Evolutionary conservation across 108 stramenopile genomes (phyloP), one percentile per base, ranked within the genome.

Genomic region (Schizochytrium sp.): DNA sequence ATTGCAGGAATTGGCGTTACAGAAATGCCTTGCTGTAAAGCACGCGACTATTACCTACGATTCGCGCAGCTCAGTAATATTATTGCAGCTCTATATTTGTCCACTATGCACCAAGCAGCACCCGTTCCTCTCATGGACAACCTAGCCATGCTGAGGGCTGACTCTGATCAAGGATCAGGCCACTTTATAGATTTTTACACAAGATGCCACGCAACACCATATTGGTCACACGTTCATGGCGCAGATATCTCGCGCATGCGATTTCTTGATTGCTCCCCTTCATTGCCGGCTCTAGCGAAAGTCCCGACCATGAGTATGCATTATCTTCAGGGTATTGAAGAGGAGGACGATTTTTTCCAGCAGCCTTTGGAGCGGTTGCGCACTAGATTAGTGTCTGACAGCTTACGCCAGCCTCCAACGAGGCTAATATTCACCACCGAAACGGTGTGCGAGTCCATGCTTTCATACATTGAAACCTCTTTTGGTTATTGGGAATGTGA

Each of bases 141-240:
- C 10, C 76, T 49, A 5, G 76, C 76, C 12, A n/a, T 5, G 28
- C 72, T 72, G 72, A 15, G 15, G 72, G 19, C 44, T 41, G 15
- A 41, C 40, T 17, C 28, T 2, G 28, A 41, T 72, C 40, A 44
- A 28, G 72, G 40, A 72, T 41, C 15, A 28, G 42, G 72, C 5
- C 47, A 49, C 76, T 83, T 83, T 55, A 53, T 83, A 13, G 76
- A 83, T 53, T 83, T 83, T 42, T 83, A 83, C 28, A 83, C 76
- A 46, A 17, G 53, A 28, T 83, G 76, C 76, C 76, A 83, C 53
- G 76, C 76, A 13, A 83, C 76, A 40, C 76, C 76, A 2, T 83
- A 83, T 83, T 83, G 50, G 47, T 55, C 76, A 8, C 76, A 83
- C 28, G 76, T 83, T 2, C 76, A 83, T 53, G 76, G 76, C 13